Evolutionary conservation across 2,329 filamentous ascomycete genomes (phyloP).

Genomic region (Chaetomiaceae sp.): DNA sequence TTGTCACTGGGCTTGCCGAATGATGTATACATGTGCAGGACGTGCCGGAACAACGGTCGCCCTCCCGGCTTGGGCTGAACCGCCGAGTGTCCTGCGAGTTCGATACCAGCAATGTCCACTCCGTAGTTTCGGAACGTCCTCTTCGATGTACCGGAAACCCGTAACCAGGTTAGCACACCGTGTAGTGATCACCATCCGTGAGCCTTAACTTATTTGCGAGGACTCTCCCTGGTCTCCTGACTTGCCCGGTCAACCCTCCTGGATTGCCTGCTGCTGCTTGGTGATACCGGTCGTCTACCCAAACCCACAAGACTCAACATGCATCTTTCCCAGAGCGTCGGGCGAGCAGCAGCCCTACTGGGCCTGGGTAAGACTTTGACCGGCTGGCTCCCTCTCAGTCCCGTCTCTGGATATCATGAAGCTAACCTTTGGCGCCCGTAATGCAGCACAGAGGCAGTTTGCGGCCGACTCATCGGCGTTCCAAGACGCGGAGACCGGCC

Average conservation of each 20-base stretch:
- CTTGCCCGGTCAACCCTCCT: too few relatives aligned
- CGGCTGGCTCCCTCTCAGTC: not conserved
- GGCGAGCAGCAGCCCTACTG: slow-evolving; percentile 26
- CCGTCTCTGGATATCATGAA: not conserved
- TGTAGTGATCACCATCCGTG: too few relatives aligned
- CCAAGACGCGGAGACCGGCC: slow-evolving; percentile 34
- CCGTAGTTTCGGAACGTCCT: slow-evolving; percentile 18
- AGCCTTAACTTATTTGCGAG: too few relatives aligned
- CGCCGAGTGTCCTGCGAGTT: not conserved
- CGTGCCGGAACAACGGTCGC: slow-evolving; percentile 1
- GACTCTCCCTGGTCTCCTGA: too few relatives aligned
- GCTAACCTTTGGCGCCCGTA: not conserved
- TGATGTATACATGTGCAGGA: too few relatives aligned
- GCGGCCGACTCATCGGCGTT: slow-evolving; percentile 30
- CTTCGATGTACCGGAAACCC: not conserved
- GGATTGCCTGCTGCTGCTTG: too few relatives aligned
- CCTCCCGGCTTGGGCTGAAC: slow-evolving; percentile 5
- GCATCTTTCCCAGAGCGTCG: slow-evolving; percentile 27
- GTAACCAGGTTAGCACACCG: not conserved
- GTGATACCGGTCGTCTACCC: not conserved
- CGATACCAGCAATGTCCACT: slow-evolving; percentile 13
- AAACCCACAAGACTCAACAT: slow-evolving; percentile 24
- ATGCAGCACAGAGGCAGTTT: slow-evolving; percentile 21
- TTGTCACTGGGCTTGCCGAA: too few relatives aligned
- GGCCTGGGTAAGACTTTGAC: slow-evolving; percentile 30